Base-by-base conservation (phyloP, 768 basidiomycete species). In the Collybiopsis luxurians region DNA sequence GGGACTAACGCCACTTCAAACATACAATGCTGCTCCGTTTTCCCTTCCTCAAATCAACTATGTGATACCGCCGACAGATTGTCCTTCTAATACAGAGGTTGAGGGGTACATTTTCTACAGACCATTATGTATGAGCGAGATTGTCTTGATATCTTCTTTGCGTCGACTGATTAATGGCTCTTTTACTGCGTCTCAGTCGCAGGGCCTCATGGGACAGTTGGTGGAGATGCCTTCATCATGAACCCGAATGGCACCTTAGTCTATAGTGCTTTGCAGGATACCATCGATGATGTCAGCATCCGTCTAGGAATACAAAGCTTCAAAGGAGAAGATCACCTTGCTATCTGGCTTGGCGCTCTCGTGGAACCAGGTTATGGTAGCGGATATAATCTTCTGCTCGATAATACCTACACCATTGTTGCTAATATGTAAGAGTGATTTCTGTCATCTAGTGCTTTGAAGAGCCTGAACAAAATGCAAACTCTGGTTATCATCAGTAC, bases 171-270 rank as follows among this genome's bases (percentile, higher is more conserved):
- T n/a, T n/a, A n/a, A n/a, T n/a, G n/a, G n/a, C n/a, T n/a, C 7
- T 30, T 30, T 12, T 34, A 17, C 4, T n/a, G 31, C 19, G 1
- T 17, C 6, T 17, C 24, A n/a, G 15, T 4, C n/a, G 10, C 11
- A 51, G 50, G 30, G 12, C 13, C 3, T n/a, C n/a, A 17, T 13
- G 21, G n/a, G 2, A 13, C n/a, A 27, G 36, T 51, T 31, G 17
- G 15, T 13, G 50, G 31, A 36, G 50, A 34, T 38, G 50, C 31
- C 11, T 38, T 38, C 38, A 51, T 51, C 23, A 36, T 51, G 36
- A 51, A 51, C 38, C 50, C 50, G 17, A 39, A 51, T 34, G 50
- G 50, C 9, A 51, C 50, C 21, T 24, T 51, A 23, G 50, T 51
- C 2, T 51, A 51, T 34, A 34, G 31, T 13, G 31, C 24, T 51